Evolutionary conservation across 371 early-diverging fungal species (phyloP), one percentile per base, ranked within the genome.

Genomic region (Syncephalastrum monosporum): DNA sequence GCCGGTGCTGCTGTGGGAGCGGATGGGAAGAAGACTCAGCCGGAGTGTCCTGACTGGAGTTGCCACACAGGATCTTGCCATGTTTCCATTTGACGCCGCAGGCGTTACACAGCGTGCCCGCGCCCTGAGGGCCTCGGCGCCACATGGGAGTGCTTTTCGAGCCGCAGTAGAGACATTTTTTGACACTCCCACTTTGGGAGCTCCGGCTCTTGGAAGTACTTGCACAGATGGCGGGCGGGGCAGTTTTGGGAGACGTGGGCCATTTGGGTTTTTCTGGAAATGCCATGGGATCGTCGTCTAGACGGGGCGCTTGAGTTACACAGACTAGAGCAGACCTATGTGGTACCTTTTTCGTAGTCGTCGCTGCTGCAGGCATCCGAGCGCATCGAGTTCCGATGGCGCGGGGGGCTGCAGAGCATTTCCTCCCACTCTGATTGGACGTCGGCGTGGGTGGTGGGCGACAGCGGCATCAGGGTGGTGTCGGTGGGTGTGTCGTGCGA

Each of bases 51-150:
- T 33, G 38, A 10, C 6, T 10, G 38, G 38, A 33, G 2, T 5
- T 47, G 42, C 69, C 72, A 27, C 72, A 71, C 15, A 84, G 57
- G 15, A 88, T 85, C 57, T 88, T 86, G 47, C 88, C 86, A 42
- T 86, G 82, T 48, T 86, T 88, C 88, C 92, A 92, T 67, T 94
- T 93, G 14, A 96, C 90, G 27, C 95, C 94, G 69, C 95, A 95
- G 0, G 92, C 89, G 70, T 94, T 95, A 71, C 95, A 94, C 17
- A 95, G 80, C 5, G 91, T 83, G 19, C 87, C 87, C 51, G 85
- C 85, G 23, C 91, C 92, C 43, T 80, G 80, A 0, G 92, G 92
- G 4, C 94, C 93, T 53, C 92, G 80, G 19, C 95, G 84, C 97
- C 97, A 96, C 79, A 91, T 91, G 25, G 95, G 95, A 1, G 95